phyloP scores from a whole-genome alignment of 2,329 filamentous ascomycete genomes.

The Fusarium agapanthi region DNA sequence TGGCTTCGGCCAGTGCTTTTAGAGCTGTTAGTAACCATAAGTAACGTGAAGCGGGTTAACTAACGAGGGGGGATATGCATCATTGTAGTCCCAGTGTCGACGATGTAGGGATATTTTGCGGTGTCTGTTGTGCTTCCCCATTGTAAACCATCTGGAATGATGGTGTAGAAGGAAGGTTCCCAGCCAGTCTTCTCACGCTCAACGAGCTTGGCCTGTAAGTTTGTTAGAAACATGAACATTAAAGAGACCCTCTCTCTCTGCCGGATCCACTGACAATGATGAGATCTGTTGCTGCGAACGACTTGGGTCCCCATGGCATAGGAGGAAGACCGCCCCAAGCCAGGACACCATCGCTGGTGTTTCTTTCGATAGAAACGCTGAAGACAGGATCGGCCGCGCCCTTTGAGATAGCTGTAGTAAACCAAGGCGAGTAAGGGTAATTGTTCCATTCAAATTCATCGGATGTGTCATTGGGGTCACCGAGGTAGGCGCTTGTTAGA shows the following conservation, averaged over 20 bases:
- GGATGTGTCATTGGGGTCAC: slow-evolving; percentile 48
- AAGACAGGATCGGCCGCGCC: slow-evolving; percentile 57
- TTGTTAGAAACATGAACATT: background rate
- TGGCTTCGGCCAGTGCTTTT: slow-evolving; percentile 56
- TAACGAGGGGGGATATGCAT: slow-evolving; percentile 59
- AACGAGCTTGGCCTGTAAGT: slow-evolving; percentile 54
- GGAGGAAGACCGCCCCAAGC: slow-evolving; percentile 58
- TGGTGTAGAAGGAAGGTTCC: slow-evolving; percentile 62
- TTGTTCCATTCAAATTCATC: slow-evolving; percentile 51
- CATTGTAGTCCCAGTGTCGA: slow-evolving; percentile 63
- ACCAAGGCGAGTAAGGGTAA: slow-evolving; percentile 57
- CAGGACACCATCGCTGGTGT: slow-evolving; percentile 56
- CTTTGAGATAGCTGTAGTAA: slow-evolving; percentile 58
- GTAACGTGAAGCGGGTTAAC: slow-evolving; percentile 18
- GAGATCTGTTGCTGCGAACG: slow-evolving; percentile 51
- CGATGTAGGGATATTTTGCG: slow-evolving; percentile 58
- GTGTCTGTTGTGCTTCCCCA: slow-evolving; percentile 54
- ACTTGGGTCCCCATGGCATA: slow-evolving; percentile 43
- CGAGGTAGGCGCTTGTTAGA: slow-evolving; percentile 58
- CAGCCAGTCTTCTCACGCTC: slow-evolving; percentile 50
- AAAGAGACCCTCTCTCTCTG: background rate
- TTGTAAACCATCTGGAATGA: slow-evolving; percentile 58
- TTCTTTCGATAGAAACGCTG: slow-evolving; percentile 58
- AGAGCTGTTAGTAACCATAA: background rate
- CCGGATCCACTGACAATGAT: slow-evolving; percentile 52